These are phyloP conservation scores for Serendipita sp. DNA, from an alignment of 768 basidiomycete genomes.

Conservation along the genomic window DNA sequence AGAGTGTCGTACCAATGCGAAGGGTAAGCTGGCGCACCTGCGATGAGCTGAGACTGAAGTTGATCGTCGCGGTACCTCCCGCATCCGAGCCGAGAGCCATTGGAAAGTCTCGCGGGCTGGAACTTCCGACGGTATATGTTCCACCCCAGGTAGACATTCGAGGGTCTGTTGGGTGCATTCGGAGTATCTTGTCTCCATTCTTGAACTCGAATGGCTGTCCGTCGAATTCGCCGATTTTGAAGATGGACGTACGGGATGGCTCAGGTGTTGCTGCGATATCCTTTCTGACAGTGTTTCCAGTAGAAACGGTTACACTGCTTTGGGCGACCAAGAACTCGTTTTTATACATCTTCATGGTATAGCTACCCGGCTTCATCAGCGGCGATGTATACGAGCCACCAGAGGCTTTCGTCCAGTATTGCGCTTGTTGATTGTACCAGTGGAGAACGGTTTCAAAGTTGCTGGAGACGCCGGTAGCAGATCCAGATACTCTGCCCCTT, in stretches of 20 bases:
- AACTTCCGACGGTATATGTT: conserved; percentile 29
- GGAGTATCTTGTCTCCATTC: conserved; percentile 36
- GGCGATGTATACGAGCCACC: conserved; percentile 28
- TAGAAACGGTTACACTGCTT: conserved; percentile 26
- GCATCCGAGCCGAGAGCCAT: conserved; percentile 33
- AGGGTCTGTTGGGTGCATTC: conserved; percentile 33
- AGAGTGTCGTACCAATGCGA: conserved; percentile 30
- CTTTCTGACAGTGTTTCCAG: conserved; percentile 24
- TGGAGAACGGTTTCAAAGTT: conserved; percentile 13
- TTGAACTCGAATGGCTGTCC: conserved; percentile 32
- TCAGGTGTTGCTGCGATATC: conserved; percentile 20
- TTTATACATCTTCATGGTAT: conserved; percentile 29
- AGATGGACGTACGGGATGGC: conserved; percentile 23
- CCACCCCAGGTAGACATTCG: conserved; percentile 34
- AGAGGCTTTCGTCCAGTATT: conserved; percentile 27
- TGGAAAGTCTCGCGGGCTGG: conserved; percentile 25
- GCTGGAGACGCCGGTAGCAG: conserved; percentile 29
- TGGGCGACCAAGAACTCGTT: conserved; percentile 31
- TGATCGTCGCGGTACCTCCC: conserved; percentile 30
- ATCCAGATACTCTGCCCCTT: conserved; percentile 30
- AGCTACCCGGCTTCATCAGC: conserved; percentile 34
- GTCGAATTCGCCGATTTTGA: conserved; percentile 30
- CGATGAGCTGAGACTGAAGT: conserved; percentile 9
- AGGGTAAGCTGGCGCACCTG: conserved; percentile 24
- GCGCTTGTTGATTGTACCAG: conserved; percentile 27